Base-by-base conservation (phyloP, 306 rosid species). In the Cucurbita maxima region DNA sequence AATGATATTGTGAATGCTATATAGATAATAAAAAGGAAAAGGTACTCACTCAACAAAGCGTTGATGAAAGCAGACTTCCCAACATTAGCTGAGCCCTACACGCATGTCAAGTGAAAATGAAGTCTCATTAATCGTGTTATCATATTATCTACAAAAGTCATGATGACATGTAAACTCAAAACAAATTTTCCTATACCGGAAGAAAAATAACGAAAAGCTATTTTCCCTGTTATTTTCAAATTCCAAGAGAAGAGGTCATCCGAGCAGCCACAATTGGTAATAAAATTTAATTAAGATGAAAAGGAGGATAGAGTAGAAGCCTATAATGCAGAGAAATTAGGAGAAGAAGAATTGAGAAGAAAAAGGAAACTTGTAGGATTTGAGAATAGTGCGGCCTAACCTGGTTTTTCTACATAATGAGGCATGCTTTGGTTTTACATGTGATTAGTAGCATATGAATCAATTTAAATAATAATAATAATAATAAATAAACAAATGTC, bases 11-110 rank as follows among this genome's bases (percentile, higher is more conserved):
- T 45, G 73, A 68, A 18, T 41, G 18, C 12, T 30, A 66, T 38
- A 62, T 8, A 9, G 70, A 16, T 72, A 5, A 73, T 4, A 57
- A 50, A 50, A 76, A 16, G 61, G 66, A 81, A 75, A 60, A 76
- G 54, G 16, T 40, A 82, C 97, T 86, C 87, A 93, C 98, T 86
- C 73, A 94, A 84, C 79, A 94, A 77, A 77, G 97, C 97, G 63
- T 85, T 87, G 77, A 94, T 89, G 76, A 94, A 94, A 76, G 98
- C 98, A 58, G 98, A 93, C 82, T 90, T 93, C 69, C 98, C 97
- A 81, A 94, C 98, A 86, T 94, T 94, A 72, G 98, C 98, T 56
- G 96, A 86, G 30, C 98, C 98, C 95, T 94, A 76, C 19, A 79
- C 36, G 53, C 54, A 77, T 20, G 36, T 19, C 41, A 73, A 54